A percentile compares a stretch with the other conserved stretches of the same genome.
Evolutionary conservation across 2,329 filamentous ascomycete genomes (phyloP).

Genomic region (Cladobotryum protrusum): DNA sequence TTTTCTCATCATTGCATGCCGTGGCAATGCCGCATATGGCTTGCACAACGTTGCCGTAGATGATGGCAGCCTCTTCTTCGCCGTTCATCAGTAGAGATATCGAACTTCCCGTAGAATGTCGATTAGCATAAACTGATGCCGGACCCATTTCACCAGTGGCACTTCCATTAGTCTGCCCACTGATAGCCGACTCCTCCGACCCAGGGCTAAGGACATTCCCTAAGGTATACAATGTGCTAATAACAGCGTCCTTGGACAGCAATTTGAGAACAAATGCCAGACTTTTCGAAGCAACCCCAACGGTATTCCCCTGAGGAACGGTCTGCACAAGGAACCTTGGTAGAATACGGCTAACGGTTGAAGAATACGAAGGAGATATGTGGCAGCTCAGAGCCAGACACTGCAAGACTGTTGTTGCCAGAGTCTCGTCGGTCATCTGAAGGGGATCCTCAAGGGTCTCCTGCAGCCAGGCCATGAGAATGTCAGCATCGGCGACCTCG

Average conservation of each 20-base stretch:
- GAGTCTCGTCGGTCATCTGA: constrained; percentile 72
- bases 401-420: constrained; percentile 74
- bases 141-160: constrained; percentile 32
- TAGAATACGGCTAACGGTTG: constrained; percentile 70
- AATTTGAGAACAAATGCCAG: constrained; percentile 74
- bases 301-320: constrained; percentile 60
- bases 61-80: constrained; percentile 70
- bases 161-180: constrained; percentile 43
- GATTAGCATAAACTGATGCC: constrained; percentile 44
- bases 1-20: constrained; percentile 79
- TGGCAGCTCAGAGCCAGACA: constrained; percentile 76
- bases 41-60: constrained; percentile 87
- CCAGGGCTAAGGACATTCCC: constrained; percentile 86
- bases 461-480: constrained; percentile 80
- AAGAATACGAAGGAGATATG: constrained; percentile 64
- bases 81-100: constrained; percentile 71
- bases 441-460: constrained; percentile 69
- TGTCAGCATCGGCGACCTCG: constrained; percentile 70
- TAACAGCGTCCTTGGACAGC: constrained; percentile 86
- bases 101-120: constrained; percentile 63
- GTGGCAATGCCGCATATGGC: constrained; percentile 87
- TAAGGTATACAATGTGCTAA: constrained; percentile 92
- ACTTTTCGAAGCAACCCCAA: constrained; percentile 74
- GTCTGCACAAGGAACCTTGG: constrained; percentile 86
- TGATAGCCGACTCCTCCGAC: constrained; percentile 47